These are phyloP conservation scores for Atalantia buxifolia DNA, from an alignment of 345 rosid species.

Conservation along the genomic window DNA sequence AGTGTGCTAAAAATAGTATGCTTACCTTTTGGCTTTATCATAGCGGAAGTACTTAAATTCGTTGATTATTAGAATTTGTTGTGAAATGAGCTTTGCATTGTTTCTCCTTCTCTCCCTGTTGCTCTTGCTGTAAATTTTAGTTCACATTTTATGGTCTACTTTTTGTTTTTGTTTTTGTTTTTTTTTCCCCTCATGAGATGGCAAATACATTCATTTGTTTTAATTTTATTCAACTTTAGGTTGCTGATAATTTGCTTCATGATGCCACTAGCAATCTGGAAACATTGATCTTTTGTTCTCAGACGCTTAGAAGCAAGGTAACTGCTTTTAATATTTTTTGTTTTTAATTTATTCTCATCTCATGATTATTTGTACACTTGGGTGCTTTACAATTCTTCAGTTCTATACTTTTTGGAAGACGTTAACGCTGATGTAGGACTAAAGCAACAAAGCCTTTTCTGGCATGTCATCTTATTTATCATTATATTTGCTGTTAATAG, in stretches of 20 bases:
- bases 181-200: not conserved
- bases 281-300: slow-evolving; percentile 96
- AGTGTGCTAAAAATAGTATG: not conserved
- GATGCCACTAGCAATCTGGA: slow-evolving; percentile 94
- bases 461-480: not conserved
- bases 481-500: not conserved
- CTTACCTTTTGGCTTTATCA: not conserved
- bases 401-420: not conserved
- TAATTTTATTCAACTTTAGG: slow-evolving; percentile 40
- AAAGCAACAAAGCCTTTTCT: slow-evolving; percentile 1
- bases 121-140: not conserved
- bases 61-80: not conserved
- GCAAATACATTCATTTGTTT: not conserved
- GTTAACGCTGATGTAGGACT: not conserved
- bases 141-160: not conserved
- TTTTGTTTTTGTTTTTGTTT: not conserved
- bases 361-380: not conserved
- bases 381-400: not conserved
- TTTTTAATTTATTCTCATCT: not conserved
- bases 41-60: not conserved
- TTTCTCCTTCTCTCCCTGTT: not conserved
- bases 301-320: slow-evolving; percentile 99
- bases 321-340: not conserved
- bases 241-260: slow-evolving; percentile 98
- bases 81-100: not conserved